Evolutionary conservation across 257 asterid genomes (phyloP), one percentile per base, ranked within the genome.

Genomic region (Echium plantagineum): DNA sequence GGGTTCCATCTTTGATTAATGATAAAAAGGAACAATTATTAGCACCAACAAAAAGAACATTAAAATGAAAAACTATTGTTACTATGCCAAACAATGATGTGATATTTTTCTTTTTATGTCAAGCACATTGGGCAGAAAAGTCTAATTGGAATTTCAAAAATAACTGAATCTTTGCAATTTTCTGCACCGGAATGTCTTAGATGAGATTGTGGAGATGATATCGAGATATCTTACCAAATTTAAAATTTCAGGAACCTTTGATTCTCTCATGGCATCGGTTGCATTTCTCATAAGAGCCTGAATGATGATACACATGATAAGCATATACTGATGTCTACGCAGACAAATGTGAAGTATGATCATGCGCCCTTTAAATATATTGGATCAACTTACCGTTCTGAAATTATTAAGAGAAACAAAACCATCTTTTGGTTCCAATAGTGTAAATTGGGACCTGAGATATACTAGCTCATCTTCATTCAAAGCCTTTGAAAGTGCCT

Each of bases 231-330:
- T 81, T 75, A 93, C 98, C 94, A 76, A 61, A 68, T 75, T 93
- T 76, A 93, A 64, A 65, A 89, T 77, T 75, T 93, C 98, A 28
- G 82, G 74, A 64, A 84, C 95, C 76, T 94, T 84, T 5, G 98
- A 79, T 68, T 89, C 98, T 79, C 75, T 84, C 98, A 91, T 89
- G 59, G 98, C 97, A 62, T 88, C 96, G n/a, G 97, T 85, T 59
- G 83, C 83, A 62, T 80, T 77, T 71, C 69, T 81, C 87, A 63
- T 66, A 63, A 91, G 97, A 66, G 94, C 95, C 98, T 88, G 83
- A 55, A 63, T 57, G 56, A 65, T 3, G 22, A 64, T 46, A 52
- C 55, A 56, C 21, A 56, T 56, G 38, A 31, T 56, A 18, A 13
- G 42, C 28, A 26, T n/a, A n/a, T 7, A 26, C 60, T 24, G 31